These are phyloP conservation scores for Chaetomium cochliodes DNA, from an alignment of 495 filamentous ascomycete genomes.

Conservation along the genomic window DNA sequence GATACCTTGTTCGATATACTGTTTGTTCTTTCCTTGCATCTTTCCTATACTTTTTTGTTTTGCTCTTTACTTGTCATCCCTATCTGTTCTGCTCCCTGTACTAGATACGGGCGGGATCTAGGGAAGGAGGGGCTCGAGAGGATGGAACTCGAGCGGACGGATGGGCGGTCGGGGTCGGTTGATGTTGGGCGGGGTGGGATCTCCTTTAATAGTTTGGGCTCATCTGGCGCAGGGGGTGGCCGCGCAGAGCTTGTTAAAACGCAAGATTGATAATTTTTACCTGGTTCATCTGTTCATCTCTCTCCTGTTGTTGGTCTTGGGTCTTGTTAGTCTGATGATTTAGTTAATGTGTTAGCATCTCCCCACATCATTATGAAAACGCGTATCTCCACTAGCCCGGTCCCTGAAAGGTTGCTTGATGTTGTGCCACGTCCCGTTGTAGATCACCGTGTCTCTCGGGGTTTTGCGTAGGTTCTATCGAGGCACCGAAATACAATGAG, in stretches of 20 bases:
- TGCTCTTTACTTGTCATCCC: constrained; percentile 25
- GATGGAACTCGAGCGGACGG: constrained; percentile 16
- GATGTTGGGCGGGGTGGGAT: constrained; percentile 3
- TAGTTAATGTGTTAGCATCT: constrained; percentile 3
- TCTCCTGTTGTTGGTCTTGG: not conserved
- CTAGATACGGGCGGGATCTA: constrained; percentile 32
- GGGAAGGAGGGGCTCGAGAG: constrained; percentile 19
- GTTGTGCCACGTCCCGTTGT: not conserved
- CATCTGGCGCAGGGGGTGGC: constrained; percentile 22
- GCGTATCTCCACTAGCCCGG: constrained; percentile 13
- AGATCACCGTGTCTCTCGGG: no score
- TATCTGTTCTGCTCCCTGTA: constrained; percentile 35
- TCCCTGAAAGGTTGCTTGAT: not conserved
- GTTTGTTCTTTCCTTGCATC: constrained; percentile 20
- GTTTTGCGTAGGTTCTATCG: no score
- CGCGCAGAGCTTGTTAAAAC: constrained; percentile 24
- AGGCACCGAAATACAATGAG: no score
- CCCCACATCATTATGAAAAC: constrained; percentile 9
- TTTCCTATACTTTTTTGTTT: constrained; percentile 17
- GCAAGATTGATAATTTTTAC: constrained; percentile 32
- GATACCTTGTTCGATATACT: constrained; percentile 27
- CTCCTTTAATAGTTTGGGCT: constrained; percentile 11
- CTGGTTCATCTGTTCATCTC: not conserved
- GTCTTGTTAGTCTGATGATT: not conserved
- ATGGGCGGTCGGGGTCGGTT: constrained; percentile 13